Conservation (phyloP, 768 basidiomycete genomes). For the Calvatia gigantea region DNA sequence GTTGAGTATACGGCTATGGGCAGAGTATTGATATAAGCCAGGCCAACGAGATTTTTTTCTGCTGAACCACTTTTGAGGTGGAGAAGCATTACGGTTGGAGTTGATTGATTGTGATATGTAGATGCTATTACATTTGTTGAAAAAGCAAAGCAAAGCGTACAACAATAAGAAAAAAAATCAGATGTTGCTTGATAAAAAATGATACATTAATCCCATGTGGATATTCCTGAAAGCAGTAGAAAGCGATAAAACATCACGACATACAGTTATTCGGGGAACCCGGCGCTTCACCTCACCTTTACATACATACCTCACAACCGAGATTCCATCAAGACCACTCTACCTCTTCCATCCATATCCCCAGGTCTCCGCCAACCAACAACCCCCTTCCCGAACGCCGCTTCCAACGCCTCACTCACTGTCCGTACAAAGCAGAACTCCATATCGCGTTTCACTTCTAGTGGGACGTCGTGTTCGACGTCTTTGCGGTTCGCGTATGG, state of each 20-base stretch:
- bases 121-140: too few species aligned
- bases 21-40: too few species aligned
- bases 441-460: constrained; percentile 69
- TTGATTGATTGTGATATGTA: too few species aligned
- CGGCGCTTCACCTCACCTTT: too few species aligned
- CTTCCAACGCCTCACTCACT: constrained; percentile 77
- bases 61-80: too few species aligned
- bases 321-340: constrained; percentile 43
- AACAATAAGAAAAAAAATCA: neutral
- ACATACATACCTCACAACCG: constrained; percentile 32
- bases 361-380: constrained; percentile 57
- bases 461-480: constrained; percentile 79
- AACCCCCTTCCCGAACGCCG: constrained; percentile 72
- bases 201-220: neutral
- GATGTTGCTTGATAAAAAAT: neutral
- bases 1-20: too few species aligned
- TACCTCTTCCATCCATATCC: neutral
- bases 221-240: too few species aligned
- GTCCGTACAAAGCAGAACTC: constrained; percentile 80
- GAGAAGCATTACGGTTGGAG: too few species aligned
- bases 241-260: too few species aligned
- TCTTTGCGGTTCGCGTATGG: constrained; percentile 86
- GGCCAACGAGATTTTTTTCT: too few species aligned
- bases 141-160: too few species aligned
- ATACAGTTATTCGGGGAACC: too few species aligned